A percentile compares a stretch with the other conserved stretches of the same genome.
Evolutionary conservation across 495 filamentous ascomycete genomes (phyloP).

Genomic region (Lineolata rhizophorae): DNA sequence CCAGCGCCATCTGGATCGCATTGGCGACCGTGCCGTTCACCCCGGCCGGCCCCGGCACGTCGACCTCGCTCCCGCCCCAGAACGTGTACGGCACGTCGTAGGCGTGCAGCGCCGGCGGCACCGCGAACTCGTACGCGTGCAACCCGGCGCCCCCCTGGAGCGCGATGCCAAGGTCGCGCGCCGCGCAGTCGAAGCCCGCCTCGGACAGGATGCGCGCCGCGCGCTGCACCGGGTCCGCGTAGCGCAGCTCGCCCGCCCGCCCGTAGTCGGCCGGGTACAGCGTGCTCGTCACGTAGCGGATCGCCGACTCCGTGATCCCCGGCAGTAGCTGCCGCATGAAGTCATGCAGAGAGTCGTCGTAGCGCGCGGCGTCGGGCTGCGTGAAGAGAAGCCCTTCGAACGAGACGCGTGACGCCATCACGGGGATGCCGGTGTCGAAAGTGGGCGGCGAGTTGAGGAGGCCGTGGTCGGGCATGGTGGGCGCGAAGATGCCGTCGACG

Average conservation of each 20-base stretch:
- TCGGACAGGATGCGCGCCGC: constrained; percentile 18
- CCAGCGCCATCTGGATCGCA: too few species aligned
- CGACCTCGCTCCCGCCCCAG: too few species aligned
- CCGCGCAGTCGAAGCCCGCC: constrained; percentile 22
- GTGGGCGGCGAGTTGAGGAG: constrained; percentile 29
- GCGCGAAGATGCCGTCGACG: constrained; percentile 37
- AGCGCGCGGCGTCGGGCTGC: constrained; percentile 16
- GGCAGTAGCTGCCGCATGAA: constrained; percentile 4
- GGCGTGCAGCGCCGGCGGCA: constrained; percentile 33
- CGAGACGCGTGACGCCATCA: constrained; percentile 34
- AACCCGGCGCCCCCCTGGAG: constrained; percentile 30
- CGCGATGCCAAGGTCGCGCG: constrained; percentile 21
- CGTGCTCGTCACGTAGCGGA: constrained; percentile 18
- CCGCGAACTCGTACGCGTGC: constrained; percentile 36
- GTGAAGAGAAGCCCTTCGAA: constrained; percentile 32
- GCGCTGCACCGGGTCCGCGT: too few species aligned
- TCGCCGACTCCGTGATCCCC: constrained; percentile 1
- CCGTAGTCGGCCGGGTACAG: constrained; percentile 24
- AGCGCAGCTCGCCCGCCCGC: constrained; percentile 10
- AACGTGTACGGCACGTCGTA: constrained; percentile 32
- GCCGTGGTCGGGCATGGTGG: constrained; percentile 30
- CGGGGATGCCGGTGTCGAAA: constrained; percentile 29
- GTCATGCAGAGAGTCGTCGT: constrained; percentile 10
- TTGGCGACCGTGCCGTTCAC: too few species aligned
- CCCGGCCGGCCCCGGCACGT: too few species aligned